Base-by-base conservation (phyloP, 257 asterid species). In the Solanum chilense region DNA sequence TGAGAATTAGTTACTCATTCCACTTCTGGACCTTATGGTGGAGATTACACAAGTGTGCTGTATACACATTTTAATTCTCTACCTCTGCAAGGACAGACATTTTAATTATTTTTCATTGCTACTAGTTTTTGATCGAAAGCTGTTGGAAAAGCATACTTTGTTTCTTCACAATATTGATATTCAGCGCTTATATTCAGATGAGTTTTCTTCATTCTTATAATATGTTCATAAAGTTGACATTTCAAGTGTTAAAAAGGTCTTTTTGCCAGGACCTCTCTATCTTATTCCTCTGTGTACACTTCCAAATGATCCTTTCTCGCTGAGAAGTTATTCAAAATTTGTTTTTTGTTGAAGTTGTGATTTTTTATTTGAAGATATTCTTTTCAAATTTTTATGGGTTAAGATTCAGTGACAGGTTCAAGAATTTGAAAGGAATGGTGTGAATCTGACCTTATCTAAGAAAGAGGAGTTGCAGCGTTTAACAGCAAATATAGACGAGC, bases 391-490 rank as follows among this genome's bases (percentile, higher is more conserved):
- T 91, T 92, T 90, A 91, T 88, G 88, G 71, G 88, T 88, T 86
- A 89, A 90, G 87, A 86, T 93, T 90, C 93, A 94, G 96, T 97
- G 98, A 97, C 99, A 97, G 99, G 94, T 97, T 93, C 92, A 90
- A 91, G 99, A 97, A 87, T 97, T 94, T 92, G 99, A 94, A 91
- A 92, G 97, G 92, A 95, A 94, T 85, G 99, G 99, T 64, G 89
- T 95, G 88, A 92, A 94, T 91, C 96, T 97, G 70, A 93, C 98
- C 68, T 91, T 94, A 88, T 92, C 96, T 71, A 95, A 97, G 94
- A 95, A 95, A 91, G 96, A 92, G 86, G 99, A 95, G 87, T 91
- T 94, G 90, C 94, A 95, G 90, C 98, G 98, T 82, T 86, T 95
- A 91, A 93, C 88, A 91, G 86, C 86, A 87, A 95, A 94, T 88